Evolutionary conservation across 2,329 filamentous ascomycete genomes (phyloP).

Genomic region (Stachybotrys echinatus): DNA sequence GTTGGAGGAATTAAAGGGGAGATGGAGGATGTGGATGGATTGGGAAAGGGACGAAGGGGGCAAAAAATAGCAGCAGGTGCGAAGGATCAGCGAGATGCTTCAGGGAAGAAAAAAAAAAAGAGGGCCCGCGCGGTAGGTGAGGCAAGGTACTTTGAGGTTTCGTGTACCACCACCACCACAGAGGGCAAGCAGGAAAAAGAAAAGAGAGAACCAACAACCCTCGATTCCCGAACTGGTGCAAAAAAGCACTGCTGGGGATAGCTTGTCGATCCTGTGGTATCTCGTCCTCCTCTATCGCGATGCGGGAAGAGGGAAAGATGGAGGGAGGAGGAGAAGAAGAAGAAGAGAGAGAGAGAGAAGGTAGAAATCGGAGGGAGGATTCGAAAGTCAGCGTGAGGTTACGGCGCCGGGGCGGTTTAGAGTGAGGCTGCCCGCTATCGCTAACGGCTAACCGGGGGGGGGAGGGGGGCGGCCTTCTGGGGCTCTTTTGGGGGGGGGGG

Average conservation of each 20-base stretch:
- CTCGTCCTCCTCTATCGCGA: too few species aligned
- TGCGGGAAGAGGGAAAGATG: too few species aligned
- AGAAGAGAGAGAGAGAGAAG: not conserved
- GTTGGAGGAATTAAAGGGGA: not conserved
- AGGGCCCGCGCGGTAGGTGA: slow-evolving; percentile 2
- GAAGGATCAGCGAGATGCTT: not conserved
- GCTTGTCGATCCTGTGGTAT: too few species aligned
- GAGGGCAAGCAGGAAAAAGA: not conserved
- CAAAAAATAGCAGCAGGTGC: not conserved
- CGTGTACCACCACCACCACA: not conserved
- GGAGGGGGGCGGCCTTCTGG: too few species aligned
- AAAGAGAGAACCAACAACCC: not conserved
- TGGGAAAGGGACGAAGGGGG: not conserved
- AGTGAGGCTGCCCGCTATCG: not conserved
- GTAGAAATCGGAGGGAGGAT: not conserved
- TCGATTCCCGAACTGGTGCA: too few species aligned
- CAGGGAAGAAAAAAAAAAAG: not conserved
- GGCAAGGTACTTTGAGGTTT: not conserved
- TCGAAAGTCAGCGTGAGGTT: not conserved
- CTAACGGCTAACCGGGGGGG: not conserved
- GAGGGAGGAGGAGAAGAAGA: not conserved
- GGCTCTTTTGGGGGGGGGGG: too few species aligned
- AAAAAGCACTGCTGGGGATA: too few species aligned
- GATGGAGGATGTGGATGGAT: too few species aligned
- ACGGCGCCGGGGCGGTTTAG: too few species aligned